These are phyloP conservation scores for Neospermospora avenae DNA, from an alignment of 2,329 filamentous ascomycete genomes.

Conservation along the genomic window DNA sequence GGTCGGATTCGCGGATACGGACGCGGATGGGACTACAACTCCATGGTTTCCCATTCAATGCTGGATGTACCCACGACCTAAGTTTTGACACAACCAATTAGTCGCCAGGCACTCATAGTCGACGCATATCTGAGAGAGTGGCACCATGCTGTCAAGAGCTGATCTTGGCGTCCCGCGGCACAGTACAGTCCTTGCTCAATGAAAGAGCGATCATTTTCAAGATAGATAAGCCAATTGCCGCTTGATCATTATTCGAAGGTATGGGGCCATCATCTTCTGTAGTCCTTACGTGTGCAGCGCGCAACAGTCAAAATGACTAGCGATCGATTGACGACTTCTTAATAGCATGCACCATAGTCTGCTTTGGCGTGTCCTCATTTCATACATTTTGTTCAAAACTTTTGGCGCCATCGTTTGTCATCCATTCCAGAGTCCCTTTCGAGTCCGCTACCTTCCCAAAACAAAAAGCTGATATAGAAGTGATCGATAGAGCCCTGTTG, in stretches of 20 bases:
- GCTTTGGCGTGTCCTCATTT: constrained; percentile 28
- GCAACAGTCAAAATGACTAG: constrained; percentile 43
- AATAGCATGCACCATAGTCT: constrained; percentile 29
- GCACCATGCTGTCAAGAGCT: too few species aligned
- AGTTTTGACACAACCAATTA: too few species aligned
- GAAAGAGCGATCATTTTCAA: too few species aligned
- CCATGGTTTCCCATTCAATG: too few species aligned
- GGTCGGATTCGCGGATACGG: neutral
- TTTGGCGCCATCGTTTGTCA: constrained; percentile 25
- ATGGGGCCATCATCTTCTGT: constrained; percentile 21
- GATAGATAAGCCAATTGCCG: too few species aligned
- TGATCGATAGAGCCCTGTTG: constrained; percentile 48
- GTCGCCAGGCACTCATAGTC: too few species aligned
- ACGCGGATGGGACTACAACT: too few species aligned
- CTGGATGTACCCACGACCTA: too few species aligned
- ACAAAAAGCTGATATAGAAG: constrained; percentile 45
- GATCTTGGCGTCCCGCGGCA: too few species aligned
- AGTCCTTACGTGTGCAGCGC: constrained; percentile 46
- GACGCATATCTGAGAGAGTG: too few species aligned
- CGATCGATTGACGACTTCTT: constrained; percentile 21
- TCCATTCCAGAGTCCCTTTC: constrained; percentile 28
- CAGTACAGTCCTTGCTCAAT: too few species aligned
- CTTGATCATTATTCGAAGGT: too few species aligned
- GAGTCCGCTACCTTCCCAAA: constrained; percentile 38
- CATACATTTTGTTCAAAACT: constrained; percentile 15